phyloP scores from a whole-genome alignment of 352 stramenopile species.

The Pythium vanterpoolii region DNA sequence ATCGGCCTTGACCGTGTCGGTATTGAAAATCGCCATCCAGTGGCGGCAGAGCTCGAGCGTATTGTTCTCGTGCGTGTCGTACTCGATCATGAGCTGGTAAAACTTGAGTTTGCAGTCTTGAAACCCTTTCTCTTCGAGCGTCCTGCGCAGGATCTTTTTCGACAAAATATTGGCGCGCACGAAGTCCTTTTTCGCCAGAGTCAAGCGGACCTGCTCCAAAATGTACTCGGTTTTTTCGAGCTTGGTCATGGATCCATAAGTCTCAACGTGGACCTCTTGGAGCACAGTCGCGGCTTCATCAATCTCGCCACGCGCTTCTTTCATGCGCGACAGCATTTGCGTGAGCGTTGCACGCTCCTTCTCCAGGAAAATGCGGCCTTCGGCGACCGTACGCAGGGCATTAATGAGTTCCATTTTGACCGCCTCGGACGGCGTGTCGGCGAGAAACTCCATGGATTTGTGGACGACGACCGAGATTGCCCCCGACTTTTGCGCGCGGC shows the following conservation, averaged over 20 bases:
- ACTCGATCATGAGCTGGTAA: slow-evolving; percentile 95
- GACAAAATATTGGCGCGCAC: slow-evolving; percentile 95
- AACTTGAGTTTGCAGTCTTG: slow-evolving; percentile 97
- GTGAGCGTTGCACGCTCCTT: slow-evolving; percentile 94
- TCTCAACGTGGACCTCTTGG: slow-evolving; percentile 98
- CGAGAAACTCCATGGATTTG: slow-evolving; percentile 78
- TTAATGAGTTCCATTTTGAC: slow-evolving; percentile 93
- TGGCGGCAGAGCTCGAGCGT: slow-evolving; percentile 91
- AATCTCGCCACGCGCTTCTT: slow-evolving; percentile 92
- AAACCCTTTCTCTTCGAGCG: slow-evolving; percentile 93
- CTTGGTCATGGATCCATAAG: slow-evolving; percentile 97
- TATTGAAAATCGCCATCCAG: slow-evolving; percentile 85
- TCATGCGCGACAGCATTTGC: slow-evolving; percentile 90
- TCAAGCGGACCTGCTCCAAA: slow-evolving; percentile 97
- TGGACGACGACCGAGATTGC: slow-evolving; percentile 86
- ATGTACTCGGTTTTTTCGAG: slow-evolving; percentile 99
- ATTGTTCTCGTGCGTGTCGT: slow-evolving; percentile 96
- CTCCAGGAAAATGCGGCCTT: slow-evolving; percentile 98
- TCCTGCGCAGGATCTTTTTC: slow-evolving; percentile 96
- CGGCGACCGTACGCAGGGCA: slow-evolving; percentile 91
- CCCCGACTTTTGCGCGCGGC: slow-evolving; percentile 85
- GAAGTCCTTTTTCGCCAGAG: slow-evolving; percentile 96
- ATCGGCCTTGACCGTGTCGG: slow-evolving; percentile 60
- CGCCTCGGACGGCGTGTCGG: slow-evolving; percentile 74
- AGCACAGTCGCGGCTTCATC: slow-evolving; percentile 92